These are phyloP conservation scores for Fusarium irregulare DNA, from an alignment of 2,329 filamentous ascomycete species.

Conservation along the genomic window DNA sequence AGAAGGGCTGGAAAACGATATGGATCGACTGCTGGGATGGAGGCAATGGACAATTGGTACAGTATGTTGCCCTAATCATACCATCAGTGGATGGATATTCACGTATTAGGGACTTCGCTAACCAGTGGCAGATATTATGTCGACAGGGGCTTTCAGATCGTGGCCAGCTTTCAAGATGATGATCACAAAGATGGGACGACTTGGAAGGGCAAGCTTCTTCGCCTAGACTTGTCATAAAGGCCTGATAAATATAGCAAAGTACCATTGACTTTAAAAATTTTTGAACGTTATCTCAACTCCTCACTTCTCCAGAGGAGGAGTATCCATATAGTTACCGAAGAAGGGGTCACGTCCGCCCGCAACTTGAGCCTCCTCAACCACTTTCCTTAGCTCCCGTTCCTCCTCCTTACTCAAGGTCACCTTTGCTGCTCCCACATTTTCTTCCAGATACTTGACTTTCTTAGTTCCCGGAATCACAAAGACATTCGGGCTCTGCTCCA, in stretches of 20 bases:
- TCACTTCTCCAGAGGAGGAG: conserved; percentile 30
- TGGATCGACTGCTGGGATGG: conserved; percentile 48
- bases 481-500: conserved; percentile 69
- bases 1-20: conserved; percentile 30
- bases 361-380: conserved; percentile 45
- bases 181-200: background rate
- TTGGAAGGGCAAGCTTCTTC: conserved; percentile 36
- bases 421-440: conserved; percentile 54
- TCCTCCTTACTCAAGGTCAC: conserved; percentile 52
- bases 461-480: conserved; percentile 68
- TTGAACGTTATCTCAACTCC: too few species aligned
- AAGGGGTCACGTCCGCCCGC: conserved; percentile 43
- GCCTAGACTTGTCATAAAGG: conserved; percentile 28
- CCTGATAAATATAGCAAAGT: background rate
- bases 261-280: background rate
- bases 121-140: conserved; percentile 38
- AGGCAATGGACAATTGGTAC: conserved; percentile 38
- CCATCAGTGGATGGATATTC: background rate
- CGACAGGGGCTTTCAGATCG: conserved; percentile 27
- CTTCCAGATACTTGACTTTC: conserved; percentile 59
- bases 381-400: conserved; percentile 48
- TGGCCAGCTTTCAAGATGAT: conserved; percentile 21
- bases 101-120: conserved; percentile 2
- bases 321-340: conserved; percentile 35
- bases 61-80: conserved; percentile 16